Evolutionary conservation across 176 grass and related monocot species (phyloP), one percentile per base, ranked within the genome.

Genomic region (Elaeis guineensis): DNA sequence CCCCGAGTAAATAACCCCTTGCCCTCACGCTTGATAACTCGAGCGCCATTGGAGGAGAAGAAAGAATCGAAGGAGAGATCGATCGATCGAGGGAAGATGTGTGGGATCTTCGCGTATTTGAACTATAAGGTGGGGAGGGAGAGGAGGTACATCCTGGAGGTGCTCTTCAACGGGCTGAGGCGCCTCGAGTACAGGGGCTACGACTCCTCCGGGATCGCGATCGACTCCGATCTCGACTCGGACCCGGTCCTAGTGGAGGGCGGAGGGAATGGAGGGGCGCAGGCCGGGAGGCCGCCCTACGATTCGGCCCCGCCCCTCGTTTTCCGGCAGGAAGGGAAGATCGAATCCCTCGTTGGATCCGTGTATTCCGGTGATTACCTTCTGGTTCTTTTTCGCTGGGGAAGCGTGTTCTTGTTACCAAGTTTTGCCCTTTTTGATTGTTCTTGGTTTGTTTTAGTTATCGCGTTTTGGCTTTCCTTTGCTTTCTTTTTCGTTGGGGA

Each of bases 281-380:
- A 55, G 32, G 61, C 21, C 20, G n/a, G 22, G 50, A 35, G 17
- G 20, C 62, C 19, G 19, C 80, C 69, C 0, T 78, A 83, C 50
- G 30, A 28, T 16, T 77, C 81, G 17, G 60, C 76, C 16, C 21
- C 70, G 5, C 81, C 84, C 14, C 73, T 98, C 32, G 84, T 98
- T 16, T 98, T 89, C 80, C 93, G 93, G 16, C 79, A 92, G 79
- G 87, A 98, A 69, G 93, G 93, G 65, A 98, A 98, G 84, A 98
- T 98, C 65, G 93, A 92, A 81, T 80, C 71, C 32, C 93, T 98
- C 73, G 93, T 98, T 62, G 72, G 75, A 77, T 92, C 79, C 49
- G 93, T 92, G 30, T 98, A 98, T 84, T 69, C 82, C 8, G 87
- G 93, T 98, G 32, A 77, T 59, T 21, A 3, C 44, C 35, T 44